Evolutionary conservation across 441 rosid species (phyloP).

Genomic region (Hura crepitans): DNA sequence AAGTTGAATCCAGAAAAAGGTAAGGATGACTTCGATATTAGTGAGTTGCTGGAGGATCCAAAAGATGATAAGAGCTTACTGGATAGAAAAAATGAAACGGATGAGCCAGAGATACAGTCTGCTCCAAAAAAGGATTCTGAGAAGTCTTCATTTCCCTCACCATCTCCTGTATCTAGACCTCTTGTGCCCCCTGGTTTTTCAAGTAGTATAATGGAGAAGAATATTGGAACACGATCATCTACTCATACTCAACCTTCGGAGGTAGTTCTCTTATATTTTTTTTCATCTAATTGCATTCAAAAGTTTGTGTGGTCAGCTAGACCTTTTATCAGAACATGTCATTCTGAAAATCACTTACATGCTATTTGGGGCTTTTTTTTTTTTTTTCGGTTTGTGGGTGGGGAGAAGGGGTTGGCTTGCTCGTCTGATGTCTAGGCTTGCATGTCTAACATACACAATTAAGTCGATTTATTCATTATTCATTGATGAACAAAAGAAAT

Average conservation of each 20-base stretch:
- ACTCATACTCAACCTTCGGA: slow-evolving; percentile 38
- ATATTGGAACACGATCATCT: slow-evolving; percentile 45
- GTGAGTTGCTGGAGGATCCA: slow-evolving; percentile 57
- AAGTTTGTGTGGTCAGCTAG: not conserved
- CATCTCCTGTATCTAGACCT: slow-evolving; percentile 71
- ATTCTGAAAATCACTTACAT: not conserved
- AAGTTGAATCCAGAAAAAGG: slow-evolving; percentile 54
- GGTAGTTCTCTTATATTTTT: slow-evolving; percentile 39
- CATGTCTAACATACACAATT: not conserved
- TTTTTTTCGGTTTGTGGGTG: too few relatives aligned
- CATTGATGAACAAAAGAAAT: not conserved
- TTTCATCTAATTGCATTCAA: slow-evolving; percentile 5
- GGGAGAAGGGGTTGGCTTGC: too few relatives aligned
- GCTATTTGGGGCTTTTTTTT: too few relatives aligned
- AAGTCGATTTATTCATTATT: not conserved
- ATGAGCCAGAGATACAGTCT: slow-evolving; percentile 31
- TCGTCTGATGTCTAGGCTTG: not conserved
- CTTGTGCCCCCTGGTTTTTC: slow-evolving; percentile 98
- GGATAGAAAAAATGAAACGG: slow-evolving; percentile 40
- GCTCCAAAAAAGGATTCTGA: slow-evolving; percentile 35
- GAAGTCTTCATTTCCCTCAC: slow-evolving; percentile 41
- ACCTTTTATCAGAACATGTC: not conserved
- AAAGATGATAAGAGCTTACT: slow-evolving; percentile 49
- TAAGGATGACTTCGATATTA: slow-evolving; percentile 60
- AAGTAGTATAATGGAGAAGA: slow-evolving; percentile 47